Base-by-base conservation (phyloP, 2,329 filamentous ascomycete species). In the Penicillium palitans region DNA sequence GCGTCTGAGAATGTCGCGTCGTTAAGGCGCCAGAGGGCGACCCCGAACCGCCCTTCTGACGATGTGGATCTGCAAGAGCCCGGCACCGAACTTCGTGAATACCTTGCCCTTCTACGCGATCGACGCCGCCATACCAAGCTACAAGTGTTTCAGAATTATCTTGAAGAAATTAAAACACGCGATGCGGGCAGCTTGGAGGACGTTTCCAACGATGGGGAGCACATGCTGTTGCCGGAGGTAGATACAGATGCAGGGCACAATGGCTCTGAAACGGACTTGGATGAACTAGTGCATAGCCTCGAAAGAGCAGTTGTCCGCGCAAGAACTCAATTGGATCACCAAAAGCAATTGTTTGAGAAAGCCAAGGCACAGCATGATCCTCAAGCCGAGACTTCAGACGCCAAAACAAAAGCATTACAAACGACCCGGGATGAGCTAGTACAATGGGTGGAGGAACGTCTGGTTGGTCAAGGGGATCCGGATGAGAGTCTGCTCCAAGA, bases 401-500 rank as follows among this genome's bases (percentile, higher is more conserved):
- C 60, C 8, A 74, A 67, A 58, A 52, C 76, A 0, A 60, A 63
- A 48, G 79, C 78, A 4, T 68, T 83, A 27, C 72, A 78, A 51
- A 69, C 70, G 39, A 80, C 79, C 13, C 75, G 80, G 45, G 75
- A 81, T 57, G 79, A 81, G 58, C 69, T 83, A 44, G 75, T 82
- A 6, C 72, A 76, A 45, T 83, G 81, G 81, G 74, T 83, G 7
- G 80, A 83, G 63, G 74, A 76, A 41, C 80, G 81, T 44, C 64
- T 83, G 46, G 72, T 77, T 19, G 78, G 62, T 17, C 69, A 70
- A 45, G 69, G 65, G 6, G 68, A 68, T 50, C 65, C 65, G 6
- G 73, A 75, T 25, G 69, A 70, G 37, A 66, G 57, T 27, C 57
- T 66, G 29, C 55, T 69, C 2, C 65, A 69, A 25, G 68, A 72